Conservation (phyloP, 257 asterid genomes). For the Orobanche coerulescens region DNA sequence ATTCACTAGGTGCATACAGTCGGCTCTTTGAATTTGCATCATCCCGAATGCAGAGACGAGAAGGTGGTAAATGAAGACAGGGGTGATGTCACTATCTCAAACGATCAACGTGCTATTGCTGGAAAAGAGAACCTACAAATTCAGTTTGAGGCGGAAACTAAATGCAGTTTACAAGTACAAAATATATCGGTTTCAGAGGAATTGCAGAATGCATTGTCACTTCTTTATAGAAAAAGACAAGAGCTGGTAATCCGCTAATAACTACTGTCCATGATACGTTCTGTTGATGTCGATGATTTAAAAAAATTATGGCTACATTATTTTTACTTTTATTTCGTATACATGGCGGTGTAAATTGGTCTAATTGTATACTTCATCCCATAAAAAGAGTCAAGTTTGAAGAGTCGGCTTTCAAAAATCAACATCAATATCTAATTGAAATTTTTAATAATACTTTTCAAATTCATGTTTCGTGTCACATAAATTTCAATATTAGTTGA, state of each 20-base stretch:
- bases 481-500: too few species aligned
- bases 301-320: too few species aligned
- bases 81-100: constrained; percentile 11
- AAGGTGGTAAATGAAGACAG: constrained; percentile 21
- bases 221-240: constrained; percentile 32
- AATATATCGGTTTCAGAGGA: constrained; percentile 25
- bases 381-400: too few species aligned
- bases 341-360: too few species aligned
- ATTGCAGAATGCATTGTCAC: constrained; percentile 33
- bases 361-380: too few species aligned
- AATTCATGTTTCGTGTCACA: too few species aligned
- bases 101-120: constrained; percentile 17
- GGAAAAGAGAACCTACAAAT: constrained; percentile 13
- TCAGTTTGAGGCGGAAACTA: constrained; percentile 17
- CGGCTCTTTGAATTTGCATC: constrained; percentile 10
- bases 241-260: constrained; percentile 36
- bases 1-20: constrained; percentile 26
- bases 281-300: too few species aligned
- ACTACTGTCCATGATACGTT: neutral
- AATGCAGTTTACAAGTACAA: constrained; percentile 10
- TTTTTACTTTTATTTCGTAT: too few species aligned
- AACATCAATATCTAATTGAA: too few species aligned
- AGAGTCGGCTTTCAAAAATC: too few species aligned
- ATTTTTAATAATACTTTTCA: too few species aligned
- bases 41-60: constrained; percentile 14